phyloP scores from a whole-genome alignment of 352 stramenopile genomes.

The Thalassiosira mediterranea region DNA sequence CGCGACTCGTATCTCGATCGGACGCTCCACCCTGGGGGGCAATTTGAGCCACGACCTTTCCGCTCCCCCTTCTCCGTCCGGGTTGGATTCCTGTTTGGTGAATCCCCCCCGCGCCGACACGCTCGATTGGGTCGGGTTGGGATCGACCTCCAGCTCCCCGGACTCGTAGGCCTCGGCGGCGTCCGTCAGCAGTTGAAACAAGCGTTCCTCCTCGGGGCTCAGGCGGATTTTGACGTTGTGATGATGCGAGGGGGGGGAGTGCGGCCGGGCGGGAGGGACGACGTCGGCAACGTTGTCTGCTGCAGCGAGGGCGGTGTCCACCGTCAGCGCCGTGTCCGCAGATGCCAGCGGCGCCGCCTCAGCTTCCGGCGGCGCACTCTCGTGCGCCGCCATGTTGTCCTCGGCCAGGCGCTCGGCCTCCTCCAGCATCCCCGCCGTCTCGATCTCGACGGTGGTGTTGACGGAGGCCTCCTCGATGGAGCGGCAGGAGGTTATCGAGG shows the following conservation, averaged over 20 bases:
- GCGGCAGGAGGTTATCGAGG: not conserved
- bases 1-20: slow-evolving; percentile 90
- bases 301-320: not conserved
- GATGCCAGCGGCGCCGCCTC: not conserved
- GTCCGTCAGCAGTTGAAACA: slow-evolving; percentile 41
- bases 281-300: not conserved
- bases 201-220: slow-evolving; percentile 39
- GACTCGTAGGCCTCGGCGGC: slow-evolving; percentile 38
- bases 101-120: slow-evolving; percentile 35
- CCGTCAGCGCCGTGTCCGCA: not conserved
- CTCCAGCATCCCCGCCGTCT: slow-evolving; percentile 14
- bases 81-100: slow-evolving; percentile 16
- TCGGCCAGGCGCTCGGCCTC: slow-evolving; percentile 8
- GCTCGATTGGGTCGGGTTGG: slow-evolving; percentile 11
- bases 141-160: slow-evolving; percentile 33
- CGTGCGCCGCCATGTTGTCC: not conserved
- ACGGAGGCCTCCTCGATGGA: slow-evolving; percentile 39
- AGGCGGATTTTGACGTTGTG: slow-evolving; percentile 29
- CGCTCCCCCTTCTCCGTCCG: not conserved
- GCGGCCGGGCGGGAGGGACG: not conserved
- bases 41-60: slow-evolving; percentile 22
- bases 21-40: slow-evolving; percentile 14
- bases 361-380: too few relatives aligned
- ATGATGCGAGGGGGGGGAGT: not conserved
- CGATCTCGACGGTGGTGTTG: slow-evolving; percentile 15